phyloP scores from a whole-genome alignment of 1,284 basidiomycete species.

The Moesziomyces globuligerus region DNA sequence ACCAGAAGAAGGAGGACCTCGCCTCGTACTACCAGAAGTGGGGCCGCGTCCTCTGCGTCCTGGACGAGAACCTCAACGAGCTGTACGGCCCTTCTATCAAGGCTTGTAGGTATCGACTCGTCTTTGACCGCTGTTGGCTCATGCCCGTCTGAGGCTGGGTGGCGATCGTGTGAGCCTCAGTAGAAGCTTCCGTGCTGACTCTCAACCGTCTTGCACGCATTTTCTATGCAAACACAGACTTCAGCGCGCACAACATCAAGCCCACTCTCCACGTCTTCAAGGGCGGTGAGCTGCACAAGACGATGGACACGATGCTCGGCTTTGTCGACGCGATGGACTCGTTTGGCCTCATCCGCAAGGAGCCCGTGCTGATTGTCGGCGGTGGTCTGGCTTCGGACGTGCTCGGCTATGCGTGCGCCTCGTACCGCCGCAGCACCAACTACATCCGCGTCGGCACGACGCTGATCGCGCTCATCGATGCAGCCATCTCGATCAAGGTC shows the following conservation, averaged over 20 bases:
- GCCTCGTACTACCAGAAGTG: slow-evolving; percentile 69
- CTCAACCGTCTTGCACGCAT: too few relatives aligned
- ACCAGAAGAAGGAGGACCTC: slow-evolving; percentile 68
- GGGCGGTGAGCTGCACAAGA: slow-evolving; percentile 70
- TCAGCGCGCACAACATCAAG: slow-evolving; percentile 68
- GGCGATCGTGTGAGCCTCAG: too few relatives aligned
- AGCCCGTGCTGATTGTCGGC: slow-evolving; percentile 70
- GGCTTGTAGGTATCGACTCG: slow-evolving; percentile 51
- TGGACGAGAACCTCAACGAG: slow-evolving; percentile 68
- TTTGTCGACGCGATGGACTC: slow-evolving; percentile 70
- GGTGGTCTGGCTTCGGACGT: slow-evolving; percentile 69
- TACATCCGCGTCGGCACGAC: slow-evolving; percentile 70
- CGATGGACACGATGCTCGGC: slow-evolving; percentile 69
- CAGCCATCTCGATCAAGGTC: slow-evolving; percentile 70
- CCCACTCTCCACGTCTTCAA: slow-evolving; percentile 70
- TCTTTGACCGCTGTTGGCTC: too few relatives aligned
- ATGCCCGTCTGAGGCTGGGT: too few relatives aligned
- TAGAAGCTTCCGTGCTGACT: too few relatives aligned
- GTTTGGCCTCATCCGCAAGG: slow-evolving; percentile 70
- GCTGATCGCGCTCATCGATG: slow-evolving; percentile 70
- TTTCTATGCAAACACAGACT: slow-evolving; percentile 64
- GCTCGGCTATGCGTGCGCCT: slow-evolving; percentile 69
- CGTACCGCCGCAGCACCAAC: slow-evolving; percentile 69
- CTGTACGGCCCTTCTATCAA: slow-evolving; percentile 64
- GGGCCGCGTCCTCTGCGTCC: slow-evolving; percentile 69